Evolutionary conservation across 176 grass and related monocot genomes (phyloP).

Genomic region (Oryza nivara): DNA sequence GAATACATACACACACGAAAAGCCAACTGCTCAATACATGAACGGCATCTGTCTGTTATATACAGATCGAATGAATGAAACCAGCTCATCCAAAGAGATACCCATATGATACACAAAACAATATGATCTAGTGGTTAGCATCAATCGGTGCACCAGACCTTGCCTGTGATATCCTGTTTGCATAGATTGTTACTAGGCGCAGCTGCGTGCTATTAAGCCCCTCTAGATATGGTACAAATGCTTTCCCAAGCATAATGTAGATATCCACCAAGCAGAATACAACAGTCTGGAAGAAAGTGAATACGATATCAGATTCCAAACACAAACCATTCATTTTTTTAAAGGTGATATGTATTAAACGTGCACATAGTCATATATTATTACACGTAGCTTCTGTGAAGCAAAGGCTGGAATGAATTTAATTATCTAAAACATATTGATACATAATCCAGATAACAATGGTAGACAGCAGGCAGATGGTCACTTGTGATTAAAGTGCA

Average conservation of each 20-base stretch:
- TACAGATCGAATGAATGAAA: conserved; percentile 72
- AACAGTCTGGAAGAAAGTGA: conserved; percentile 56
- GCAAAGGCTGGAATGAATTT: too few relatives aligned
- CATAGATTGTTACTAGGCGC: conserved; percentile 85
- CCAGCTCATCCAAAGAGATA: conserved; percentile 41
- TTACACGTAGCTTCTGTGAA: too few relatives aligned
- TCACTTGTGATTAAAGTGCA: neutral
- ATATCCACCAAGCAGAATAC: conserved; percentile 94
- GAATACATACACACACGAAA: conserved; percentile 28
- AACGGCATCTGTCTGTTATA: conserved; percentile 36
- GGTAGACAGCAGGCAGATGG: neutral
- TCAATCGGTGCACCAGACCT: conserved; percentile 55
- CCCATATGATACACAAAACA: conserved; percentile 42
- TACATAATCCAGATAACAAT: conserved; percentile 15
- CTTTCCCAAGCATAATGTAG: conserved; percentile 85
- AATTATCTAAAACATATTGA: neutral
- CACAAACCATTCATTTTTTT: neutral
- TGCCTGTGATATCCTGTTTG: conserved; percentile 77
- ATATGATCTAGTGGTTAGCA: conserved; percentile 54
- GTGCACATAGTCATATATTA: neutral
- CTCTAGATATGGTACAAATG: conserved; percentile 77
- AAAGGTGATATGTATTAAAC: neutral
- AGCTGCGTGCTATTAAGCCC: conserved; percentile 80
- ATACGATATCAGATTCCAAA: conserved; percentile 40
- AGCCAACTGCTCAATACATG: conserved; percentile 24